phyloP scores from a whole-genome alignment of 106 monocot genomes.

The Iris macrosiphon region DNA sequence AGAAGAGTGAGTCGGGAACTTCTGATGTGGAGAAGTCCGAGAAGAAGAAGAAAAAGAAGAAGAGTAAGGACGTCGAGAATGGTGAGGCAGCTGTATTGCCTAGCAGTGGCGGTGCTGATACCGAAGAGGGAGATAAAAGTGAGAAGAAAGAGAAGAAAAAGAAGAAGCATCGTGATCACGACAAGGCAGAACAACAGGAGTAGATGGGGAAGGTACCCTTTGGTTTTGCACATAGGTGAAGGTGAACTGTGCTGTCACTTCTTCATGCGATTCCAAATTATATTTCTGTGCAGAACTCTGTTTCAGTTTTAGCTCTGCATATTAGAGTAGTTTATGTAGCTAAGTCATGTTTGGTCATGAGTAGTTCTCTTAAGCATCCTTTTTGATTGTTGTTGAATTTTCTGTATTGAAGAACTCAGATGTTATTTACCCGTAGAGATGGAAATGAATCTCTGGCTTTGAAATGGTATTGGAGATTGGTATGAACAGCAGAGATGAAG shows the following conservation, averaged over 20 bases:
- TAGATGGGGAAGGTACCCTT: neutral
- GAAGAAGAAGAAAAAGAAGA: conserved; percentile 41
- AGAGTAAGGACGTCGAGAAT: conserved; percentile 1
- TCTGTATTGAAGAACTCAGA: neutral
- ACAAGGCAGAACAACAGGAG: conserved; percentile 6
- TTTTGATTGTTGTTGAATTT: neutral
- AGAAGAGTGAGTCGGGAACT: conserved; percentile 12
- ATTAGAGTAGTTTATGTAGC: conserved; percentile 4
- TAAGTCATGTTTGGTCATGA: neutral
- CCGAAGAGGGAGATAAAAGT: conserved; percentile 20
- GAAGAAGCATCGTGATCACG: conserved; percentile 52
- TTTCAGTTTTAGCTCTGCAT: conserved; percentile 4
- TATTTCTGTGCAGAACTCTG: neutral
- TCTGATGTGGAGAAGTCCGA: conserved; percentile 31
- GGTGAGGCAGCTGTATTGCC: neutral
- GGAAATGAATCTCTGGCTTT: neutral
- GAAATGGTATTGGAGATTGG: neutral
- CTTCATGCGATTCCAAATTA: neutral
- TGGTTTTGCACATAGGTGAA: no score
- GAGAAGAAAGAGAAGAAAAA: conserved; percentile 78
- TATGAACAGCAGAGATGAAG: no score
- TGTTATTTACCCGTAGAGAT: neutral
- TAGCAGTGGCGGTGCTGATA: neutral
- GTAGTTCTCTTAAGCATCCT: conserved; percentile 4
- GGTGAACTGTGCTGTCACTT: neutral